Evolutionary conservation across 108 stramenopile genomes (phyloP).

Genomic region (Skeletonema tropicum): DNA sequence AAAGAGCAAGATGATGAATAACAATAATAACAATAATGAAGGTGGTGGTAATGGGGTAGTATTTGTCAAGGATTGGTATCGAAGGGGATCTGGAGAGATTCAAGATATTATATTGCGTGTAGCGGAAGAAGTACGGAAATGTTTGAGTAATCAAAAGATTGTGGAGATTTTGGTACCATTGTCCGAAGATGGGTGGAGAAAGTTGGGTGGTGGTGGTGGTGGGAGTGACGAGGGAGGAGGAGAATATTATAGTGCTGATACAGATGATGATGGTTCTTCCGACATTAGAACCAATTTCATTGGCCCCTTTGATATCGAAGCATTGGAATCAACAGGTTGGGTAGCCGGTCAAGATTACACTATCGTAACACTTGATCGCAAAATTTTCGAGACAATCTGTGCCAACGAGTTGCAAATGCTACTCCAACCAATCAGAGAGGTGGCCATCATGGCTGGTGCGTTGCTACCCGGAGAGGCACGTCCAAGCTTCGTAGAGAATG

Average conservation of each 20-base stretch:
- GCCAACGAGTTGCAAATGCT: constrained; percentile 64
- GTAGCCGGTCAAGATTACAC: constrained; percentile 42
- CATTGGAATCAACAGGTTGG: constrained; percentile 22
- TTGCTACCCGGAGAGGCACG: constrained; percentile 83
- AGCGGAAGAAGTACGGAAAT: constrained; percentile 74
- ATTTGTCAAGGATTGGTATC: constrained; percentile 34
- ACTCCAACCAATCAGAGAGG: constrained; percentile 80
- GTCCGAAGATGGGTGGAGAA: constrained; percentile 70
- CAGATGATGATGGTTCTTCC: not conserved
- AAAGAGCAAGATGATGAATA: constrained; percentile 12
- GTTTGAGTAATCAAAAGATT: constrained; percentile 68
- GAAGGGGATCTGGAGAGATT: constrained; percentile 41
- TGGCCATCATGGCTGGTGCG: constrained; percentile 83
- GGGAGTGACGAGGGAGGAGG: not conserved
- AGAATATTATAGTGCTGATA: not conserved
- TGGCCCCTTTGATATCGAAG: constrained; percentile 33
- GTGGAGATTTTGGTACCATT: constrained; percentile 65
- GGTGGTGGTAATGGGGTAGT: not conserved
- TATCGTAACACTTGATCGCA: constrained; percentile 52
- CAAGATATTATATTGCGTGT: constrained; percentile 56
- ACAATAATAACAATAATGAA: too few species aligned
- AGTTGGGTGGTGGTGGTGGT: constrained; percentile 31
- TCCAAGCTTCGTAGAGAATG: constrained; percentile 69
- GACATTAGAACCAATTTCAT: constrained; percentile 7
- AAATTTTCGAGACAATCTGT: constrained; percentile 70